These are phyloP conservation scores for Hypholoma fasciculare DNA, from an alignment of 768 basidiomycete genomes.

Conservation along the genomic window DNA sequence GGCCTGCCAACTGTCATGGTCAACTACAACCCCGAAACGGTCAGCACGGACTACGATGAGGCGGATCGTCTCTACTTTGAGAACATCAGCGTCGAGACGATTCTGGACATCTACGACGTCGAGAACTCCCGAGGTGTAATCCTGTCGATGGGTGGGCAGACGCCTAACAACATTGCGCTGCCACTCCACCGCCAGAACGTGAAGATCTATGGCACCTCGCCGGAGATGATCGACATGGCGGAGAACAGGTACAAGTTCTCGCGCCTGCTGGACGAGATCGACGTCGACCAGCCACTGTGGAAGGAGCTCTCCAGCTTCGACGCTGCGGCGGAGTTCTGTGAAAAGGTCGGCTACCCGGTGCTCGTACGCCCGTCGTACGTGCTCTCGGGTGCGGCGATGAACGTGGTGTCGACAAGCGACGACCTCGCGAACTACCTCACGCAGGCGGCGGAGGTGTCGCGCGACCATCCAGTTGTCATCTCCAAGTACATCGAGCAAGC, in stretches of 20 bases:
- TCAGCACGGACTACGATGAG: conserved; percentile 98
- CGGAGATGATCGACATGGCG: conserved; percentile 99
- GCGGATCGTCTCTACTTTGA: conserved; percentile 98
- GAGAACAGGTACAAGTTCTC: conserved; percentile 99
- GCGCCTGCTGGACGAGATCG: conserved; percentile 93
- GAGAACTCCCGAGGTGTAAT: conserved; percentile 91
- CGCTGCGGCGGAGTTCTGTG: conserved; percentile 87
- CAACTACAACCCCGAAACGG: conserved; percentile 99
- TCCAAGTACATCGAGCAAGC: conserved; percentile 99
- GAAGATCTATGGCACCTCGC: conserved; percentile 97
- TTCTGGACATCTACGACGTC: conserved; percentile 94
- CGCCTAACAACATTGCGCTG: conserved; percentile 97
- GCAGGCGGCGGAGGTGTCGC: conserved; percentile 94
- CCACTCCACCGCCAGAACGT: conserved; percentile 96
- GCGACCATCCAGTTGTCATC: conserved; percentile 90
- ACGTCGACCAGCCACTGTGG: conserved; percentile 98
- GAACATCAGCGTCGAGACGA: conserved; percentile 95
- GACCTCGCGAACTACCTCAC: conserved; percentile 91
- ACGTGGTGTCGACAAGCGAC: conserved; percentile 92
- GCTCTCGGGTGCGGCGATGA: conserved; percentile 99
- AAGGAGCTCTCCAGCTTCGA: conserved; percentile 93
- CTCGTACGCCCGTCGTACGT: conserved; percentile 98
- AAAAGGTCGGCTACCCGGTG: conserved; percentile 92
- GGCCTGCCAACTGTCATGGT: conserved; percentile 97
- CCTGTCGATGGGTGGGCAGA: conserved; percentile 97